Conservation (phyloP, 164 flowering plant genomes). For the Tinospora cordifolia region DNA sequence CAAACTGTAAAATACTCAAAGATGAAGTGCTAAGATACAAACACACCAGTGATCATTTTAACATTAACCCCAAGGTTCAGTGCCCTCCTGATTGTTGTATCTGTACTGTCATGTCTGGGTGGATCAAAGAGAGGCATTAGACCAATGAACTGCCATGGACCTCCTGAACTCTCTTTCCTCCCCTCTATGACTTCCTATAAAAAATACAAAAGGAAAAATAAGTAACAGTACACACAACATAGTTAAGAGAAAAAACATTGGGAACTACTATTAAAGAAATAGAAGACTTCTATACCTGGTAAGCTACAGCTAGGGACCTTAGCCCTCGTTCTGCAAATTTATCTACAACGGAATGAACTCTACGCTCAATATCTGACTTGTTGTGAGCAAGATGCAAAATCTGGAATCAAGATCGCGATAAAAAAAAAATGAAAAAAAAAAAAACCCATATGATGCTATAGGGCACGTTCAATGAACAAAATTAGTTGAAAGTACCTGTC, state of each 20-base stretch:
- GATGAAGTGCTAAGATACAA: slow-evolving; percentile 5
- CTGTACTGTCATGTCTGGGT: slow-evolving; percentile 95
- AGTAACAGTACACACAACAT: neutral
- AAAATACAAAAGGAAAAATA: neutral
- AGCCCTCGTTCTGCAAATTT: slow-evolving; percentile 85
- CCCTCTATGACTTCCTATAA: slow-evolving; percentile 78
- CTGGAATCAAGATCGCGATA: slow-evolving; percentile 23
- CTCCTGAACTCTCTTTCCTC: slow-evolving; percentile 69
- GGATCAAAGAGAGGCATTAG: slow-evolving; percentile 95
- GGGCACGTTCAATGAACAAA: neutral
- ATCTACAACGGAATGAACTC: slow-evolving; percentile 75
- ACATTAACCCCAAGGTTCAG: slow-evolving; percentile 91
- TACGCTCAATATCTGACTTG: slow-evolving; percentile 53
- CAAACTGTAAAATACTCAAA: slow-evolving; percentile 6
- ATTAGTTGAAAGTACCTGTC: slow-evolving; percentile 45
- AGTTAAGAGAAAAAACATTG: neutral
- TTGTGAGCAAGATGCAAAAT: slow-evolving; percentile 71
- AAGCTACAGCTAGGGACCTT: slow-evolving; percentile 77
- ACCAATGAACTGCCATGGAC: slow-evolving; percentile 83
- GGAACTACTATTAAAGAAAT: slow-evolving; percentile 3
- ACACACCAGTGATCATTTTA: slow-evolving; percentile 89
- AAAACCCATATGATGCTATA: neutral
- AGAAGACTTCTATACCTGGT: slow-evolving; percentile 40
- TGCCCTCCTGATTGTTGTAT: slow-evolving; percentile 92
- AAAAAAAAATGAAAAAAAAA: neutral